phyloP scores from a whole-genome alignment of 2,329 filamentous ascomycete genomes.

The Epichloe sp. region DNA sequence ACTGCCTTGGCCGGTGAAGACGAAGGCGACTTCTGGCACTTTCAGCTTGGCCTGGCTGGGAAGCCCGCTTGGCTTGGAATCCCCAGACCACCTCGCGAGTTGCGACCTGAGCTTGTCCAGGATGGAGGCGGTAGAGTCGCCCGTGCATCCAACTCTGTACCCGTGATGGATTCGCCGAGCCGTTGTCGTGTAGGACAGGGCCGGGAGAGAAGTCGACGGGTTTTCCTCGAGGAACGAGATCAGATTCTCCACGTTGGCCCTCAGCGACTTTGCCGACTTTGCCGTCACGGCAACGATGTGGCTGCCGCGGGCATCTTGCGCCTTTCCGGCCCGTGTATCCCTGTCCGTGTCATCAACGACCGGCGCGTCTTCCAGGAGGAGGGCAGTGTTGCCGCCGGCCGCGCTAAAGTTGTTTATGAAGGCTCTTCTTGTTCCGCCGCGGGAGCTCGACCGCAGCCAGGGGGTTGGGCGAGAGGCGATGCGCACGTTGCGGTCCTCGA shows the following conservation, averaged over 20 bases:
- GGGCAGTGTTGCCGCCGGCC: constrained; percentile 57
- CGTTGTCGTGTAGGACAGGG: constrained; percentile 55
- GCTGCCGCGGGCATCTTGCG: constrained; percentile 25
- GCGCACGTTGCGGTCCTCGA: constrained; percentile 42
- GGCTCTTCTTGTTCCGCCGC: constrained; percentile 25
- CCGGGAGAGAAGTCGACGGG: constrained; percentile 37
- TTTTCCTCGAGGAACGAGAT: constrained; percentile 39
- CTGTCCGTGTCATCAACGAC: constrained; percentile 22
- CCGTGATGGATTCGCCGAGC: constrained; percentile 50
- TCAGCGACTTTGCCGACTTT: constrained; percentile 42
- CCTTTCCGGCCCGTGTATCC: constrained; percentile 20
- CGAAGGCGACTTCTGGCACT: constrained; percentile 20
- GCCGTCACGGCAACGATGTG: constrained; percentile 48
- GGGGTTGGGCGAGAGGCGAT: constrained; percentile 41
- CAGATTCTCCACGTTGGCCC: constrained; percentile 42
- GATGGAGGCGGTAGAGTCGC: constrained; percentile 13
- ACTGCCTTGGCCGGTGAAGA: constrained; percentile 33
- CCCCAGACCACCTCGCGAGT: neutral
- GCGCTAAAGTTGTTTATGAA: constrained; percentile 59
- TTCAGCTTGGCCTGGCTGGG: neutral
- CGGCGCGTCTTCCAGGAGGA: constrained; percentile 51
- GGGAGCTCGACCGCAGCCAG: constrained; percentile 24
- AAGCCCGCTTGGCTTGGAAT: neutral
- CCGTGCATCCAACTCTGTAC: constrained; percentile 35
- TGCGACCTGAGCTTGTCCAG: neutral